These are phyloP conservation scores for Lantana camara DNA, from an alignment of 257 asterid species.

Conservation along the genomic window DNA sequence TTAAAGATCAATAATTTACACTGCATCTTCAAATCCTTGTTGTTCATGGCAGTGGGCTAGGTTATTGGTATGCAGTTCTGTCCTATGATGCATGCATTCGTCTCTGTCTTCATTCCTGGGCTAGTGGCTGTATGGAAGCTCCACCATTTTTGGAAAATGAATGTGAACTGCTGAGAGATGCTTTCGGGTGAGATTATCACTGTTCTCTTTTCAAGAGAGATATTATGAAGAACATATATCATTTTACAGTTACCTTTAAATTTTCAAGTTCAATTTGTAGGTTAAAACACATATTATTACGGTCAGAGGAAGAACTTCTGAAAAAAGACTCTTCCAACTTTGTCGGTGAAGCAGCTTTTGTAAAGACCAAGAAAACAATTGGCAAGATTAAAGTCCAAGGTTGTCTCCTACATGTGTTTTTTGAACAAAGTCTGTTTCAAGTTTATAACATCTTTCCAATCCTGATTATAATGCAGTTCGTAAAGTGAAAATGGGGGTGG, in stretches of 20 bases:
- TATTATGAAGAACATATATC: constrained; percentile 3
- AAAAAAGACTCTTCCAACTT: constrained; percentile 62
- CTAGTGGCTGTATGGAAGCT: constrained; percentile 73
- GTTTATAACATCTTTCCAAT: not conserved
- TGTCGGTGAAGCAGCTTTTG: constrained; percentile 74
- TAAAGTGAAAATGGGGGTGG: constrained; percentile 83
- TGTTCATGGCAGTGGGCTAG: constrained; percentile 72
- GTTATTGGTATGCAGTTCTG: constrained; percentile 73
- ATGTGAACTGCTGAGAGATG: constrained; percentile 78
- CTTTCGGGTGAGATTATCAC: constrained; percentile 60
- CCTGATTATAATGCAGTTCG: constrained; percentile 60
- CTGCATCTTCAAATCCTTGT: not conserved
- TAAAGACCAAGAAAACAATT: constrained; percentile 75
- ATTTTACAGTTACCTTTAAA: not conserved
- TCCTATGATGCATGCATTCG: constrained; percentile 95
- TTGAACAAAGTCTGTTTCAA: constrained; percentile 2
- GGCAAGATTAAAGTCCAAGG: constrained; percentile 96
- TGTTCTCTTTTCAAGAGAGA: not conserved
- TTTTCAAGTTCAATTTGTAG: constrained; percentile 36
- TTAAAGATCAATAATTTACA: too few relatives aligned
- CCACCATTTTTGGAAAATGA: constrained; percentile 83
- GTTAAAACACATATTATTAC: constrained; percentile 68
- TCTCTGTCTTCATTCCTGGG: constrained; percentile 91
- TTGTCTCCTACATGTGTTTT: constrained; percentile 12
- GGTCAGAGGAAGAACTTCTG: constrained; percentile 91